A percentile compares a stretch with the other conserved stretches of the same genome.
Conservation (phyloP, 805 yeast genomes). For the Pichia manshurica region DNA sequence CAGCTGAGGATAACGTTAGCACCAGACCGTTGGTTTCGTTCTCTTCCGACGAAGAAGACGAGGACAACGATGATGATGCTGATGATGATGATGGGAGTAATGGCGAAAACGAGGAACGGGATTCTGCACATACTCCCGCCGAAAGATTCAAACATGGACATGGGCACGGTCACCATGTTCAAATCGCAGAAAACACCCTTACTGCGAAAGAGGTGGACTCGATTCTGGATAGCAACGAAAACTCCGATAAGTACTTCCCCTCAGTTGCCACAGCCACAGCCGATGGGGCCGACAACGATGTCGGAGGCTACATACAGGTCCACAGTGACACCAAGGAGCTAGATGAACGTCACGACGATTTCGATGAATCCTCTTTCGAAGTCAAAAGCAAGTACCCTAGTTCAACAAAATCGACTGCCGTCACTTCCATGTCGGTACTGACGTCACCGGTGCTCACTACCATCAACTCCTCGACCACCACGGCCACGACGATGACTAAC, state of each 20-base stretch:
- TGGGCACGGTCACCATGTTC: too few relatives aligned
- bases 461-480: slow-evolving; percentile 3
- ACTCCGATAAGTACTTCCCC: too few relatives aligned
- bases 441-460: slow-evolving; percentile 5
- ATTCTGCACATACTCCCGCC: too few relatives aligned
- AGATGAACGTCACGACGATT: neutral
- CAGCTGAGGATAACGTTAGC: slow-evolving; percentile 30
- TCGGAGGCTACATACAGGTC: neutral
- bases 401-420: slow-evolving; percentile 5
- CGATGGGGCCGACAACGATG: neutral
- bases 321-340: neutral
- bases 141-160: too few relatives aligned
- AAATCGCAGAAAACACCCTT: too few relatives aligned
- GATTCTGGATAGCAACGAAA: too few relatives aligned
- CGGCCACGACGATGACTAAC: neutral
- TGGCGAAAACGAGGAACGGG: too few relatives aligned
- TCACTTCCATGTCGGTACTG: slow-evolving; percentile 12
- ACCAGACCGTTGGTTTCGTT: slow-evolving; percentile 42
- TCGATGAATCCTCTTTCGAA: slow-evolving; percentile 1
- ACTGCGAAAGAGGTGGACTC: too few relatives aligned
- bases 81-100: too few relatives aligned
- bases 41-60: slow-evolving; percentile 16
- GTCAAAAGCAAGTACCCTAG: slow-evolving; percentile 9
- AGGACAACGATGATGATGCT: neutral
- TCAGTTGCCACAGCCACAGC: too few relatives aligned